Percentiles rank a stretch among this genome's conserved stretches.
Evolutionary conservation across 257 asterid species (phyloP).

Genomic region (Paraleonurus japonicus): DNA sequence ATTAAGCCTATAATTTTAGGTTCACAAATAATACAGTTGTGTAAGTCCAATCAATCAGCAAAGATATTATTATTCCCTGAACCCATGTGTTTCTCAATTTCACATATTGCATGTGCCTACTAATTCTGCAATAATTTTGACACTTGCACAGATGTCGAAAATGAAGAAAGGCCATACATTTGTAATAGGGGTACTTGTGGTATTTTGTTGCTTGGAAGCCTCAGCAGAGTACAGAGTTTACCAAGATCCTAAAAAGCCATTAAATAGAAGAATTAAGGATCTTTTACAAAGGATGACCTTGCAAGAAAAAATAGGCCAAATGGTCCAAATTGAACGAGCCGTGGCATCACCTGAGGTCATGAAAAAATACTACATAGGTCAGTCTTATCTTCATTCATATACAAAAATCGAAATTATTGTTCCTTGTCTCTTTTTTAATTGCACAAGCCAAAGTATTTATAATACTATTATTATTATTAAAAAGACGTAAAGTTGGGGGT

Average conservation of each 20-base stretch:
- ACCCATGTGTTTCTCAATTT: background rate
- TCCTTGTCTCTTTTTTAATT: too few species aligned
- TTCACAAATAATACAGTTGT: background rate
- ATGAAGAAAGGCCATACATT: constrained; percentile 35
- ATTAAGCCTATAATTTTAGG: background rate
- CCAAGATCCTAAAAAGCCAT: constrained; percentile 48
- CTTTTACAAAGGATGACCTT: constrained; percentile 59
- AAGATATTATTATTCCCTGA: background rate
- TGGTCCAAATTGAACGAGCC: constrained; percentile 62
- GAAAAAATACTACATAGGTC: constrained; percentile 53
- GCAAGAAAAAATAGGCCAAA: constrained; percentile 74
- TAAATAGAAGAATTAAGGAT: constrained; percentile 54
- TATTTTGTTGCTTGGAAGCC: constrained; percentile 37
- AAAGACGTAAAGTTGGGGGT: too few species aligned
- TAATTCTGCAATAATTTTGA: background rate
- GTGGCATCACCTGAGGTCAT: constrained; percentile 54
- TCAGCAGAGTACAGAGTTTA: constrained; percentile 50
- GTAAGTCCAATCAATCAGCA: background rate
- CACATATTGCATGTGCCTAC: background rate
- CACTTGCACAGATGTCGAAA: constrained; percentile 12
- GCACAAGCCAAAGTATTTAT: too few species aligned
- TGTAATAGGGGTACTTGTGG: constrained; percentile 28
- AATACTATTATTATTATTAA: too few species aligned
- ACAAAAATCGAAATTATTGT: background rate
- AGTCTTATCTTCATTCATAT: background rate